Evolutionary conservation across 768 basidiomycete genomes (phyloP), one percentile per base, ranked within the genome.

Genomic region (Xerocomellus intermedius): DNA sequence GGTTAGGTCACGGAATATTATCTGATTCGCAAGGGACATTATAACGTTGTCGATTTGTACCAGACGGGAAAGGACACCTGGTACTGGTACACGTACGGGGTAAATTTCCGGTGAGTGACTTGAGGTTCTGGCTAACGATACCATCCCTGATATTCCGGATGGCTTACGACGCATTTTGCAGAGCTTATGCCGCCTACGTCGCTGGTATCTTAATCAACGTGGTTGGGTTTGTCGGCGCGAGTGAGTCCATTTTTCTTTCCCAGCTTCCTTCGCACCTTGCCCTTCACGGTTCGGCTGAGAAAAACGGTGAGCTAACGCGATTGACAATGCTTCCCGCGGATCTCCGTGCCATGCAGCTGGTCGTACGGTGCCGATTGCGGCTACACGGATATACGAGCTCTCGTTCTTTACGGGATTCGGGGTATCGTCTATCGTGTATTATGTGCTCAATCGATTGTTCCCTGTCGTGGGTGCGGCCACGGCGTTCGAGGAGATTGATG

Each of bases 401-500:
- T 84, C 87, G 13, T 94, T 91, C 79, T 88, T 92, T 73, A 87
- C 87, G n/a, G 91, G 91, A 28, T 87, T 91, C 60, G 83, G 82
- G 30, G 79, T 85, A 41, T 87, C 89, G 2, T 75, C 81, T 9
- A 46, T 87, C 55, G 65, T 87, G 42, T 94, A 93, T 70, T 80
- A 74, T 64, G 28, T 70, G 39, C 76, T 86, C 42, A 88, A 84
- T 72, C 62, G 69, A 50, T n/a, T 78, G 21, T 89, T 80, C 71
- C 88, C 90, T 3, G 79, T 82, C 3, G 76, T 74, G 10, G 86
- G 84, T 21, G 68, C 72, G 42, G 73, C 73, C 30, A 57, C 67
- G 28, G 68, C 58, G 38, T 88, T 87, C 63, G 65, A 79, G 50
- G 85, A 88, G 67, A 60, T 82, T 8, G 86, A 89, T 58, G 74